Conservation (phyloP, 2,329 filamentous ascomycete species). For the Phaeophleospora eucalypticola region DNA sequence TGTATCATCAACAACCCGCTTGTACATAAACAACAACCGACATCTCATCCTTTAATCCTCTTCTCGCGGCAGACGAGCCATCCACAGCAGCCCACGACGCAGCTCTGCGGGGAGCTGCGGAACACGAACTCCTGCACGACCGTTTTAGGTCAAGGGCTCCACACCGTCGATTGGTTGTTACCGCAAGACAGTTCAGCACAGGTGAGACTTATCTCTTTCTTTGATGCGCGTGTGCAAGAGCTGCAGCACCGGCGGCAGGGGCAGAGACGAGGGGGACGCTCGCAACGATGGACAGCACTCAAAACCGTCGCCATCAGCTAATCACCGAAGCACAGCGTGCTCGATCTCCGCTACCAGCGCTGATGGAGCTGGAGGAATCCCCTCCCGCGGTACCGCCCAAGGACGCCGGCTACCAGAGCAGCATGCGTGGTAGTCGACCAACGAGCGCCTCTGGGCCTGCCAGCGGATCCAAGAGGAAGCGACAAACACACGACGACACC, state of each 20-base stretch:
- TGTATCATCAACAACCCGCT: too few species aligned
- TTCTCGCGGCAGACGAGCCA: too few species aligned
- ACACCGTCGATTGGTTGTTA: neutral
- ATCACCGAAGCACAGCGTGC: slow-evolving; percentile 3
- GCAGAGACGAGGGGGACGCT: neutral
- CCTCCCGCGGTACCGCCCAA: slow-evolving; percentile 30
- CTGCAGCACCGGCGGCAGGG: slow-evolving; percentile 1
- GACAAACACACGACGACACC: slow-evolving; percentile 20
- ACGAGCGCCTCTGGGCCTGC: slow-evolving; percentile 16
- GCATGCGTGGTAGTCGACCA: slow-evolving; percentile 20
- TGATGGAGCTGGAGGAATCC: slow-evolving; percentile 15
- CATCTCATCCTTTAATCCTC: too few species aligned
- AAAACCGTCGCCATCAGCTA: slow-evolving; percentile 5
- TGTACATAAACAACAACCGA: too few species aligned
- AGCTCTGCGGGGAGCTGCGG: neutral
- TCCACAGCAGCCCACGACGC: neutral
- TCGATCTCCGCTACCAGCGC: slow-evolving; percentile 5
- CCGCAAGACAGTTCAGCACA: neutral
- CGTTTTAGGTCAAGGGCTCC: neutral
- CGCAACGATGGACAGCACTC: neutral
- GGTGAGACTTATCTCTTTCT: slow-evolving; percentile 1
- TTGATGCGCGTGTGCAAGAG: neutral
- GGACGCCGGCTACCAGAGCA: slow-evolving; percentile 21
- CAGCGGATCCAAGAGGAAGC: slow-evolving; percentile 31
- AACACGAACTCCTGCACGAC: neutral